Percentiles rank a stretch among this genome's conserved stretches.
These are phyloP conservation scores for Zangia roseola DNA, from an alignment of 768 basidiomycete species.

Conservation along the genomic window DNA sequence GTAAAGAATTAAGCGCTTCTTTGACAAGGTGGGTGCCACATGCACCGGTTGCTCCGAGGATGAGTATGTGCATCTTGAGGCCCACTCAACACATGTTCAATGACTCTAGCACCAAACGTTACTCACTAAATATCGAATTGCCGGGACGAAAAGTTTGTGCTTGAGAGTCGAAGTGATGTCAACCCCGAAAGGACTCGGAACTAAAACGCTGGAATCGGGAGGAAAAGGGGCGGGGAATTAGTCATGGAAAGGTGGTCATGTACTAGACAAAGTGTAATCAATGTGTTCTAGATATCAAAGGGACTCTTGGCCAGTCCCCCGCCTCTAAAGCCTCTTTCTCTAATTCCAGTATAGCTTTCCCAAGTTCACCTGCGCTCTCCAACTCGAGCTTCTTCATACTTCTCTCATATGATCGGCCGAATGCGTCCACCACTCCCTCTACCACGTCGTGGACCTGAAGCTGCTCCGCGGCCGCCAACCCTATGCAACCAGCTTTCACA, in stretches of 20 bases:
- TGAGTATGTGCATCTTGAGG: constrained; percentile 49
- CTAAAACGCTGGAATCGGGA: no score
- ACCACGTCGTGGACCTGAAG: constrained; percentile 52
- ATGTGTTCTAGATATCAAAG: constrained; percentile 2
- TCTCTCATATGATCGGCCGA: constrained; percentile 49
- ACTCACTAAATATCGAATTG: constrained; percentile 1
- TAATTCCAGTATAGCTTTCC: constrained; percentile 43
- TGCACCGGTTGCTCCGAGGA: constrained; percentile 72
- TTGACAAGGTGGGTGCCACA: constrained; percentile 56
- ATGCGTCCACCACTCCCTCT: constrained; percentile 45
- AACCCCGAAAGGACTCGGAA: no score
- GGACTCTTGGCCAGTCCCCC: constrained; percentile 40
- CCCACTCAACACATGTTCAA: no score
- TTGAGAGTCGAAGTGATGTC: no score
- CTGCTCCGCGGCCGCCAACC: constrained; percentile 38
- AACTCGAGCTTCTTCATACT: constrained; percentile 46
- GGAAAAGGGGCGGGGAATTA: no score
- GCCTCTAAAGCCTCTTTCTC: constrained; percentile 44
- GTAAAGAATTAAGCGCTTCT: constrained; percentile 45
- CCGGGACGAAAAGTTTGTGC: background rate
- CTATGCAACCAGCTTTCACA: constrained; percentile 75
- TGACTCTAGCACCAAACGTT: background rate
- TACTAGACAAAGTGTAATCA: no score
- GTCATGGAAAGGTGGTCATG: no score
- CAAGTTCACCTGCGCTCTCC: constrained; percentile 45